Conservation (phyloP, 139 green algal species). For the Micractinium conductrix region DNA sequence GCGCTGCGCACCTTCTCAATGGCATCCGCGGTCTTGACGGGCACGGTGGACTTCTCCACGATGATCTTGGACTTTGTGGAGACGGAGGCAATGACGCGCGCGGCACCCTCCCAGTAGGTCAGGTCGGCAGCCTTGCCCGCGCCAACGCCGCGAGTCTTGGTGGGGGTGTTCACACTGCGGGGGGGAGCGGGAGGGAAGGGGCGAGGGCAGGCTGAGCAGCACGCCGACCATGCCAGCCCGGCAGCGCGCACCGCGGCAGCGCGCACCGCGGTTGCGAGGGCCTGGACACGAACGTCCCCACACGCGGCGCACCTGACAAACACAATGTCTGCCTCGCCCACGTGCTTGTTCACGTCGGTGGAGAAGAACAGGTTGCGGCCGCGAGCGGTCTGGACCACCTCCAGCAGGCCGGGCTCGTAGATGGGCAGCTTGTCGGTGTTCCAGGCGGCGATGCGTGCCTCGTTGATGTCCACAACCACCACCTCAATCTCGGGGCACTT, state of each 20-base stretch:
- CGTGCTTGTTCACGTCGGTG: constrained; percentile 94
- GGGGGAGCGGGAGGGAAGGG: too few relatives aligned
- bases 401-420: constrained; percentile 96
- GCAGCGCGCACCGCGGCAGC: too few relatives aligned
- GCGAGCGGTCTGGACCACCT: constrained; percentile 86
- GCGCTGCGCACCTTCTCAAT: constrained; percentile 86
- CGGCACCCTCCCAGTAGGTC: constrained; percentile 99
- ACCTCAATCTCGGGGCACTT: constrained; percentile 97
- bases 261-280: too few relatives aligned
- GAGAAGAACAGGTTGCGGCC: constrained; percentile 98
- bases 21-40: constrained; percentile 99
- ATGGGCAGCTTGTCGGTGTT: constrained; percentile 98
- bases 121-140: constrained; percentile 97
- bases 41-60: constrained; percentile 99
- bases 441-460: constrained; percentile 90
- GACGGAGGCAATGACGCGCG: constrained; percentile 90
- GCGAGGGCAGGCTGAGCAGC: neutral
- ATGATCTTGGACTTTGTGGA: constrained; percentile 95
- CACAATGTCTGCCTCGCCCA: constrained; percentile 95
- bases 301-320: constrained; percentile 84
- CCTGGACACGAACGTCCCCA: neutral
- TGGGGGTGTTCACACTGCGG: constrained; percentile 97
- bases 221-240: too few relatives aligned
- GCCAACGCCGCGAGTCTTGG: constrained; percentile 96
- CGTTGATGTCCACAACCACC: constrained; percentile 94